Conservation (phyloP, 441 rosid genomes). For the Populus hybrid region DNA sequence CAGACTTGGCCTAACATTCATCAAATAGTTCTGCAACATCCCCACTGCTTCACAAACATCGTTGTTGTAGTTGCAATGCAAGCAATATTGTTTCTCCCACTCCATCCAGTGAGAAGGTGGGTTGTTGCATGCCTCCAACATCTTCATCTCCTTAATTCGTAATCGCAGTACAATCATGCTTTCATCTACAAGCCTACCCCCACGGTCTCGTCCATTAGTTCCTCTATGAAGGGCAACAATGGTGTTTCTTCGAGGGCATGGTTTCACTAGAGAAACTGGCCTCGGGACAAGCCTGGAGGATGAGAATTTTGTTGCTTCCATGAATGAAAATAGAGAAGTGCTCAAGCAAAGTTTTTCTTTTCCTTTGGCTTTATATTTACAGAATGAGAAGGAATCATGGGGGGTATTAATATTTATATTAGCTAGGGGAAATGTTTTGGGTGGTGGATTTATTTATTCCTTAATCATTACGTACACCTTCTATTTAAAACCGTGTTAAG, state of each 20-base stretch:
- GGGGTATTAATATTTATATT: not conserved
- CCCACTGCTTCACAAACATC: slow-evolving; percentile 49
- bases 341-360: not conserved
- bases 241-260: not conserved
- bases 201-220: slow-evolving; percentile 8
- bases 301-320: slow-evolving; percentile 10
- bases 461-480: not conserved
- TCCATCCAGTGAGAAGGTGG: slow-evolving; percentile 70
- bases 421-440: no score
- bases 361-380: not conserved
- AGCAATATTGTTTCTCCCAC: slow-evolving; percentile 62
- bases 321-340: not conserved
- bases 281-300: not conserved
- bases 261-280: not conserved
- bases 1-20: slow-evolving; percentile 57
- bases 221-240: not conserved
- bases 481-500: not conserved
- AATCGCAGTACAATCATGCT: slow-evolving; percentile 53
- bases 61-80: slow-evolving; percentile 43
- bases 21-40: slow-evolving; percentile 43
- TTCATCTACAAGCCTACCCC: slow-evolving; percentile 44
- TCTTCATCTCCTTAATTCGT: slow-evolving; percentile 56
- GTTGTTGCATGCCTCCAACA: slow-evolving; percentile 47
- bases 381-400: not conserved
- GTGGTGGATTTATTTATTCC: not conserved